Percentiles rank a stretch among this genome's conserved stretches.
These are phyloP conservation scores for Stenocarpella maydis DNA, from an alignment of 2,329 filamentous ascomycete species.

Conservation along the genomic window DNA sequence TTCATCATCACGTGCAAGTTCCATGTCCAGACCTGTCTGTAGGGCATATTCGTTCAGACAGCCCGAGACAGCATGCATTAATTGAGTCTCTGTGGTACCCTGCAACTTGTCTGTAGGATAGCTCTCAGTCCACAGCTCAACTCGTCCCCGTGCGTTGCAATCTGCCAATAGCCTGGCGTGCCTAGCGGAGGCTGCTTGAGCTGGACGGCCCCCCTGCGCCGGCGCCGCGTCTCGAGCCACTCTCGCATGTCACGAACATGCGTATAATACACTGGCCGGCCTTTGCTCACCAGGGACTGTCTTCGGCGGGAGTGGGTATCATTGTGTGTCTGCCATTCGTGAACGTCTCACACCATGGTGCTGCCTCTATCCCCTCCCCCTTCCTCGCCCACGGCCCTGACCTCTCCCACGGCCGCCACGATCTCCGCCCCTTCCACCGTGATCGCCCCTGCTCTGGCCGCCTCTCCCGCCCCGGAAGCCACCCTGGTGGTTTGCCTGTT, in stretches of 20 bases:
- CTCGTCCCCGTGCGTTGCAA: not conserved
- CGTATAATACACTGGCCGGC: not conserved
- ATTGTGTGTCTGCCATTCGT: conserved; percentile 25
- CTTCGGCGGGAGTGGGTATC: conserved; percentile 26
- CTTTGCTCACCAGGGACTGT: not conserved
- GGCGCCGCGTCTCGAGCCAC: not conserved
- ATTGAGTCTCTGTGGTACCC: not conserved
- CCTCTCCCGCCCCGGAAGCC: conserved; percentile 72
- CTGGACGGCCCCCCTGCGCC: not conserved
- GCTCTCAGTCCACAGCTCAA: not conserved
- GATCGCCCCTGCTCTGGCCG: conserved; percentile 61
- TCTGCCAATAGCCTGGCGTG: not conserved
- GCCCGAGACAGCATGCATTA: not conserved
- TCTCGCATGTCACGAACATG: not conserved
- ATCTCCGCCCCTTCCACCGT: conserved; percentile 64
- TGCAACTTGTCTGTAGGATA: not conserved
- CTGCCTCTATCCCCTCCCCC: conserved; percentile 36
- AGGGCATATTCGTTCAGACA: not conserved
- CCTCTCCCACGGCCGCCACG: conserved; percentile 56
- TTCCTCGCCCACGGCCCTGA: conserved; percentile 50
- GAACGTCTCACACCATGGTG: conserved; percentile 4
- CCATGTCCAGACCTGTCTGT: not conserved
- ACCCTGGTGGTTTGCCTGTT: conserved; percentile 74
- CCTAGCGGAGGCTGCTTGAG: not conserved
- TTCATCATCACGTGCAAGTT: conserved; percentile 13